Evolutionary conservation across 805 yeast genomes (phyloP).

Genomic region (Saccharomycopsis sp.): DNA sequence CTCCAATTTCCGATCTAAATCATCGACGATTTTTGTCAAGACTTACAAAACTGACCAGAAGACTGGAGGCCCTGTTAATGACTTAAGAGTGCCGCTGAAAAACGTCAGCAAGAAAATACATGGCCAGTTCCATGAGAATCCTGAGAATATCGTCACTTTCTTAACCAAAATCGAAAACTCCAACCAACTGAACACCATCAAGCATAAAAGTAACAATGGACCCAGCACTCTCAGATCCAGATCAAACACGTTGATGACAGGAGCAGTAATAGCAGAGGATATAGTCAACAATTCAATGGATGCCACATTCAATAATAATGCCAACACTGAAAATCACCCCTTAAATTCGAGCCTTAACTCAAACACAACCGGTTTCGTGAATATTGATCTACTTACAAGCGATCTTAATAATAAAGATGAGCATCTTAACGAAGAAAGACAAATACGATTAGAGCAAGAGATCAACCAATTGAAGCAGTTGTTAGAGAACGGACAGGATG

Average conservation of each 20-base stretch:
- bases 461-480: slow-evolving; percentile 10
- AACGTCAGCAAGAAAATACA: neutral
- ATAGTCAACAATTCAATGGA: neutral
- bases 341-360: no score
- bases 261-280: neutral
- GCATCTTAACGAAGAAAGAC: neutral
- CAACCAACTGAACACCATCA: neutral
- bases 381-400: no score
- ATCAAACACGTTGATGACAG: slow-evolving; percentile 12
- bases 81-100: no score
- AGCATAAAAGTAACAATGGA: slow-evolving; percentile 9
- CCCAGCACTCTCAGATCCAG: slow-evolving; percentile 9
- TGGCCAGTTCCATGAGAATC: slow-evolving; percentile 13
- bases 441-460: slow-evolving; percentile 3
- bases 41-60: slow-evolving; percentile 10
- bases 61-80: neutral
- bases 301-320: neutral
- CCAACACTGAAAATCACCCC: neutral
- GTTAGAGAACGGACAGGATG: slow-evolving; percentile 17
- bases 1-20: slow-evolving; percentile 13
- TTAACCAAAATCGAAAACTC: neutral
- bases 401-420: no score
- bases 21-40: slow-evolving; percentile 14
- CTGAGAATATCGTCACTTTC: slow-evolving; percentile 15
- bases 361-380: no score